Evolutionary conservation across 2,329 filamentous ascomycete genomes (phyloP), one percentile per base, ranked within the genome.

Genomic region (Cordyceps fumosorosea): DNA sequence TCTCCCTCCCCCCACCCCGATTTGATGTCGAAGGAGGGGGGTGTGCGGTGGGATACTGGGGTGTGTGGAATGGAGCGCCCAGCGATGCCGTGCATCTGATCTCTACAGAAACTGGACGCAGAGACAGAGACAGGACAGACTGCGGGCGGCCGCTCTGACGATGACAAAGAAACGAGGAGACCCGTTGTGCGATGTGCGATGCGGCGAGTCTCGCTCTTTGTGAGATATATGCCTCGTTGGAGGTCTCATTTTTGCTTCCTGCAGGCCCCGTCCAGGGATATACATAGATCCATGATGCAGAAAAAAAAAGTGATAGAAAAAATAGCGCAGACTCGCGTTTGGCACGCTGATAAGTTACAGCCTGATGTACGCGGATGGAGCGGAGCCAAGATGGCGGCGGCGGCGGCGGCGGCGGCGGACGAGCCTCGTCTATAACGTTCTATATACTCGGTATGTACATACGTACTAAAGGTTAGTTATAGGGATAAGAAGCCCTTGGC

Each of bases 1-100:
- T 20, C 40, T 44, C 16, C 6, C 42, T 20, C 29, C 29, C 5
- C 29, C 42, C 42, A 20, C n/a, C n/a, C 44, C 44, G 3, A 12
- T 2, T 24, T 47, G n/a, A 47, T 24, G 18, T 47, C 29, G 18
- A 8, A 8, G 8, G 29, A 26, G 26, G 48, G 55, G 20, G 14
- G 44, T 20, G 26, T 18, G 55, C 20, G 44, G 11, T 44, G 22
- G n/a, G 11, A 12, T n/a, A n/a, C n/a, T n/a, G 26, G 48, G 14
- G 26, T 24, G 55, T 24, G 26, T 26, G 55, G 22, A 7, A 44
- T 34, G 44, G 42, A 24, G 44, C 34, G 44, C n/a, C 26, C 44
- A 57, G 55, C 44, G 55, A 57, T 57, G 44, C 44, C 11, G 37
- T 57, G 55, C 55, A 57, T 57, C 55, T 57, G 44, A 57, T 57